Evolutionary conservation across 148 eudicot genomes (phyloP), one percentile per base, ranked within the genome.

Genomic region (Pharnaceum exiguum): DNA sequence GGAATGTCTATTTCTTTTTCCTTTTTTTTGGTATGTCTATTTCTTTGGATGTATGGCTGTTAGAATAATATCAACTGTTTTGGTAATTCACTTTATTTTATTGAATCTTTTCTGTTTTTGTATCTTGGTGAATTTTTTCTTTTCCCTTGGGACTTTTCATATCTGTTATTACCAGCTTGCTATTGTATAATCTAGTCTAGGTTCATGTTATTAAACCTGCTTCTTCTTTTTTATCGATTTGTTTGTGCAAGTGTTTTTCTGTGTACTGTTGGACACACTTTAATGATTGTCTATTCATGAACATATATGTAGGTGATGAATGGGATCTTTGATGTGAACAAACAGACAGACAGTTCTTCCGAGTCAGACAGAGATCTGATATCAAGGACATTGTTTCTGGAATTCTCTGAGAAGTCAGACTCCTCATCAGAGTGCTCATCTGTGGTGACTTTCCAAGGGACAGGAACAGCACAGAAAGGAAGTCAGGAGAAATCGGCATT

Each of bases 341-440:
- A 62, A 40, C 52, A 65, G 6, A 45, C 12, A 27, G 66, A 45
- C 62, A 69, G 11, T 54, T 49, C 24, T 29, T 16, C 47, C 37
- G 83, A 77, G 21, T 48, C 60, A 43, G 90, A 75, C 50, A 77
- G 73, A 57, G 65, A 60, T 56, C 18, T 67, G 63, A 69, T 90
- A 38, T 67, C 93, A 22, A 85, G 96, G 65, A 59, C 93, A 39
- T 54, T 91, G 63, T 71, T 85, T 2, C 30, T 77, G 26, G 98
- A 93, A 59, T 85, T 88, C 58, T 72, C 80, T 1, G 96, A 87
- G 48, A 88, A 85, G 67, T 74, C 79, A 23, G 93, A 82, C 50
- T 46, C 50, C 4, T 56, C 73, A 39, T 79, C 86, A 7, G 77
- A 59, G 4, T 74, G 77, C 36, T 79, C 75, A 23, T 82, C 86